These are phyloP conservation scores for Saussurea involucrata DNA, from an alignment of 129 eudicot species.

Conservation along the genomic window DNA sequence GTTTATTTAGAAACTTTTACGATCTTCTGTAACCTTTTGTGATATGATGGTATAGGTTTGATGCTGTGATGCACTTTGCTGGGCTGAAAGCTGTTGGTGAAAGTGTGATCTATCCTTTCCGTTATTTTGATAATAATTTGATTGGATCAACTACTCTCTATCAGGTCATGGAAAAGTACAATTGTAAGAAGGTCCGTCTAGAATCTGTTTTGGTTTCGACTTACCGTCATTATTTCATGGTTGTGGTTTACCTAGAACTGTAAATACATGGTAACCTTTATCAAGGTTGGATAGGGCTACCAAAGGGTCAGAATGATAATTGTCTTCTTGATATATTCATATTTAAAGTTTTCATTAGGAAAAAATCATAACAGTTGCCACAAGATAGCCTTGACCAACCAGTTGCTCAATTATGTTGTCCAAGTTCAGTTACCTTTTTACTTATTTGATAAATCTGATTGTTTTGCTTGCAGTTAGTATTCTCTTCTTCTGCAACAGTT, in stretches of 20 bases:
- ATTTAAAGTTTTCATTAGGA: no score
- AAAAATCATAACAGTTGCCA: neutral
- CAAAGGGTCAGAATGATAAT: no score
- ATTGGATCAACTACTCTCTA: conserved; percentile 82
- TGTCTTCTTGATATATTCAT: no score
- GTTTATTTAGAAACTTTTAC: neutral
- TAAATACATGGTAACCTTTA: neutral
- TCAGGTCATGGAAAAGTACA: conserved; percentile 81
- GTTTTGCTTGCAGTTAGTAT: conserved; percentile 63
- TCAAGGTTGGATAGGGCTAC: no score
- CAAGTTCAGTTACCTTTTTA: neutral
- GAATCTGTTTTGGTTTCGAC: neutral
- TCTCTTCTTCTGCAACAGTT: conserved; percentile 98
- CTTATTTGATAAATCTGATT: neutral
- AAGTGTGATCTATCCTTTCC: conserved; percentile 78
- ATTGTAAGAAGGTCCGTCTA: conserved; percentile 83
- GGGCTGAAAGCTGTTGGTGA: conserved; percentile 97
- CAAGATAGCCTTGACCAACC: neutral
- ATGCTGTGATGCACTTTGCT: conserved; percentile 95
- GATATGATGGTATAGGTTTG: conserved; percentile 47
- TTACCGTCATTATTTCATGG: neutral
- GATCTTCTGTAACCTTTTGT: neutral
- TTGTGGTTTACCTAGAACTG: neutral
- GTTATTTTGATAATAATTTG: conserved; percentile 85
- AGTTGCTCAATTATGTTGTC: neutral